Base-by-base conservation (phyloP, 352 stramenopile genomes). In the Globisporangium polare region DNA sequence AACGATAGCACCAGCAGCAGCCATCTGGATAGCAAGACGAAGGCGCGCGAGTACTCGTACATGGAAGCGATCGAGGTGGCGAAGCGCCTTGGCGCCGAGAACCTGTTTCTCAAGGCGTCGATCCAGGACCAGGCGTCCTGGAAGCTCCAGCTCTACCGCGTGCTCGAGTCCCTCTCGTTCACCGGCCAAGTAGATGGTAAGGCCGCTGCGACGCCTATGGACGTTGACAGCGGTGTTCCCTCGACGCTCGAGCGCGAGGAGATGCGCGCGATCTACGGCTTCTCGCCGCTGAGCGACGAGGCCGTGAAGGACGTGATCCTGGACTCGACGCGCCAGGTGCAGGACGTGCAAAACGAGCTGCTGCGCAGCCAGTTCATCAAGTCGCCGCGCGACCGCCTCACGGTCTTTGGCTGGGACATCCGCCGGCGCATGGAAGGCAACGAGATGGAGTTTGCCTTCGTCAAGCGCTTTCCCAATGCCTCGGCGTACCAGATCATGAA, bases 11-110 rank as follows among this genome's bases (percentile, higher is more conserved):
- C 5, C 65, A 65, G 5, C 43, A 65, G 24, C 42, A 55, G 39
- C 31, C 42, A 64, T 0, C 59, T 39, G 24, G 58, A 58, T 41
- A 22, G 42, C 43, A 69, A 63, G 41, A 68, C 69, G 8, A 53
- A 24, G 15, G 47, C 54, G 22, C 46, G 54, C 56, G 46, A 58
- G 22, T 69, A 65, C 33, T 27, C 64, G 26, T 78, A 71, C 41
- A 42, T 62, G 7, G 31, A 74, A 18, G 71, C 72, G 6, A 51
- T 69, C 20, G 72, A 74, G 22, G 20, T 71, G 13, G 45, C 58
- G 2, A 73, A 77, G 29, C 72, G 72, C n/a, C 65, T 86, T 12
- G 74, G 77, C 2, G 77, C 77, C 13, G 77, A 86, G 55, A 86
- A 84, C 55, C 43, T 86, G 42, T 72, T 74, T 22, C 60, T 86